Conservation (phyloP, 2,329 filamentous ascomycete species). For the Colletotrichum tropicicola region DNA sequence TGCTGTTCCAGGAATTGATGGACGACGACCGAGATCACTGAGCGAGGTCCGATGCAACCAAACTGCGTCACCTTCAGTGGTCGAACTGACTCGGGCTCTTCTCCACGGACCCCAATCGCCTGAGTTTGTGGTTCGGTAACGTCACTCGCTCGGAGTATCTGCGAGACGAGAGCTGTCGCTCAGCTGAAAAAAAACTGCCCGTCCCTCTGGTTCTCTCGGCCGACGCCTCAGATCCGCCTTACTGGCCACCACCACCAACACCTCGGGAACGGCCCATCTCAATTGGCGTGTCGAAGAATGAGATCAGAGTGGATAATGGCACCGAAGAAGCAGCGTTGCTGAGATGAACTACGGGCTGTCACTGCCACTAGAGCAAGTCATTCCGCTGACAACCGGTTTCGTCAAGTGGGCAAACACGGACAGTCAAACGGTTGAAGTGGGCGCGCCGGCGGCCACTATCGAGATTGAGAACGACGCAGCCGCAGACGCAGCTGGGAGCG, state of each 20-base stretch:
- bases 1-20: slow-evolving; percentile 21
- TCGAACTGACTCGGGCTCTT: slow-evolving; percentile 16
- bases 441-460: not conserved
- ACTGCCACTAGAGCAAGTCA: slow-evolving; percentile 18
- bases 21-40: slow-evolving; percentile 8
- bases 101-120: slow-evolving; percentile 2
- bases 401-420: not conserved
- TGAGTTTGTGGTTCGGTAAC: not conserved
- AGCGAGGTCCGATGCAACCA: not conserved
- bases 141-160: slow-evolving; percentile 18
- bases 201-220: slow-evolving; percentile 13
- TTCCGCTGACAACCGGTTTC: not conserved
- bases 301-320: slow-evolving; percentile 15
- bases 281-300: slow-evolving; percentile 7
- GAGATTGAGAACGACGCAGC: not conserved
- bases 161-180: not conserved
- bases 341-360: not conserved
- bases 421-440: not conserved
- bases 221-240: slow-evolving; percentile 4
- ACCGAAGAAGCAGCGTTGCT: not conserved
- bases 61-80: slow-evolving; percentile 26
- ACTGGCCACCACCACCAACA: slow-evolving; percentile 4
- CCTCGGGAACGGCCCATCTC: not conserved
- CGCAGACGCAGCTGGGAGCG: too few relatives aligned
- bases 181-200: not conserved